Evolutionary conservation across 78 protist species (phyloP).

Genomic region (Abeoforma whisleri): DNA sequence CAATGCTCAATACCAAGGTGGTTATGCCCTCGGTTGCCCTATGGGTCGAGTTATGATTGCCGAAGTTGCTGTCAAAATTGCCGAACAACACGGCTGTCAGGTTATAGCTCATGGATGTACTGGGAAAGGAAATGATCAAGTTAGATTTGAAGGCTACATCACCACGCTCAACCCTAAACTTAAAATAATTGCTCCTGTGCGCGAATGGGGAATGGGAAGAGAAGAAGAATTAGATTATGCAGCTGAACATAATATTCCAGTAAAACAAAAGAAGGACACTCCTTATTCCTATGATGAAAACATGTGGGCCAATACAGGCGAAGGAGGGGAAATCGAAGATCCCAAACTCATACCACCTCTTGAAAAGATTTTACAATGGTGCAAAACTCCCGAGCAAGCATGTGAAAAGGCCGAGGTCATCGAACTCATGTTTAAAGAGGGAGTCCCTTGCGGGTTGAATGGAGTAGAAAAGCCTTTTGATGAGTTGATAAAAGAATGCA

Average conservation of each 20-base stretch:
- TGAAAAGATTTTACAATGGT: slow-evolving; percentile 45
- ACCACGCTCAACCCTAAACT: slow-evolving; percentile 51
- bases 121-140: slow-evolving; percentile 77
- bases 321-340: slow-evolving; percentile 51
- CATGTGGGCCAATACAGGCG: slow-evolving; percentile 48
- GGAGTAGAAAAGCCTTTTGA: slow-evolving; percentile 15
- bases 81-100: slow-evolving; percentile 45
- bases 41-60: slow-evolving; percentile 58
- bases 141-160: slow-evolving; percentile 59
- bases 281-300: slow-evolving; percentile 50
- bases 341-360: slow-evolving; percentile 46
- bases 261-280: slow-evolving; percentile 47
- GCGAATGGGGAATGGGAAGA: slow-evolving; percentile 59
- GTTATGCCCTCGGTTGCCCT: slow-evolving; percentile 60
- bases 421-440: slow-evolving; percentile 37
- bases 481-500: slow-evolving; percentile 25
- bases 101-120: slow-evolving; percentile 62
- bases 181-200: slow-evolving; percentile 59
- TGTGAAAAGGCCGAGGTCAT: slow-evolving; percentile 41
- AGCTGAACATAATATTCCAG: slow-evolving; percentile 44
- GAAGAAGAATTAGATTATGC: slow-evolving; percentile 45
- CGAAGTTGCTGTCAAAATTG: slow-evolving; percentile 50
- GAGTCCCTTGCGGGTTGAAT: slow-evolving; percentile 22
- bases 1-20: slow-evolving; percentile 63
- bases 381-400: slow-evolving; percentile 47